Percentiles rank a stretch among this genome's conserved stretches.
Conservation (phyloP, 148 eudicot genomes). For the Rhododendron molle region DNA sequence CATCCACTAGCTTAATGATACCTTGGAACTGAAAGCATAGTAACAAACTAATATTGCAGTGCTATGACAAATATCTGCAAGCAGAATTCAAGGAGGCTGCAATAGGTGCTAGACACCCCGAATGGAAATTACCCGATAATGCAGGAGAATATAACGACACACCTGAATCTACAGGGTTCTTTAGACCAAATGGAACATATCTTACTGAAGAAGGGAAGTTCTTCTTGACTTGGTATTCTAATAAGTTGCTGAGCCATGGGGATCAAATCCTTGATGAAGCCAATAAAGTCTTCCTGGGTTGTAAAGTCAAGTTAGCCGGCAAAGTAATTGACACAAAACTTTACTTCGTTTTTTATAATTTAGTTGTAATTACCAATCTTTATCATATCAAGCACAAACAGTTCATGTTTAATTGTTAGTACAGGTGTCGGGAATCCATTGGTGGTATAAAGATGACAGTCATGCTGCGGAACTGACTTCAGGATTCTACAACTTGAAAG, state of each 20-base stretch:
- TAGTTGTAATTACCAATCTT: not conserved
- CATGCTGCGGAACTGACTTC: constrained; percentile 85
- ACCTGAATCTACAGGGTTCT: constrained; percentile 61
- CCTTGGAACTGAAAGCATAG: not conserved
- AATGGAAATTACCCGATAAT: constrained; percentile 64
- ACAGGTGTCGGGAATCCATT: constrained; percentile 80
- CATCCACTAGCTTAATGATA: not conserved
- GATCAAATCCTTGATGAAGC: constrained; percentile 92
- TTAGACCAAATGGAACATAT: constrained; percentile 58
- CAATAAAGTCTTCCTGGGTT: constrained; percentile 59
- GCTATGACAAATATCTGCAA: constrained; percentile 74
- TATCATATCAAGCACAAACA: not conserved
- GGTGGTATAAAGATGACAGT: constrained; percentile 72
- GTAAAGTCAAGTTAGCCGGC: constrained; percentile 59
- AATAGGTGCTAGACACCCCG: constrained; percentile 54
- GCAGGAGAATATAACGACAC: constrained; percentile 72
- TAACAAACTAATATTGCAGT: constrained; percentile 38
- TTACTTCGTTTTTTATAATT: not conserved
- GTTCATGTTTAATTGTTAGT: not conserved
- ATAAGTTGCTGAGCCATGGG: constrained; percentile 67
- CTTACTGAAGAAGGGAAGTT: constrained; percentile 60
- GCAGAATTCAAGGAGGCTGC: constrained; percentile 67
- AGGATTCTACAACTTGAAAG: constrained; percentile 72
- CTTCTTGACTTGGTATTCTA: constrained; percentile 86
- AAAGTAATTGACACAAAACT: constrained; percentile 38